Evolutionary conservation across 139 green algal genomes (phyloP).

Genomic region (Tetradesmus obliquus): DNA sequence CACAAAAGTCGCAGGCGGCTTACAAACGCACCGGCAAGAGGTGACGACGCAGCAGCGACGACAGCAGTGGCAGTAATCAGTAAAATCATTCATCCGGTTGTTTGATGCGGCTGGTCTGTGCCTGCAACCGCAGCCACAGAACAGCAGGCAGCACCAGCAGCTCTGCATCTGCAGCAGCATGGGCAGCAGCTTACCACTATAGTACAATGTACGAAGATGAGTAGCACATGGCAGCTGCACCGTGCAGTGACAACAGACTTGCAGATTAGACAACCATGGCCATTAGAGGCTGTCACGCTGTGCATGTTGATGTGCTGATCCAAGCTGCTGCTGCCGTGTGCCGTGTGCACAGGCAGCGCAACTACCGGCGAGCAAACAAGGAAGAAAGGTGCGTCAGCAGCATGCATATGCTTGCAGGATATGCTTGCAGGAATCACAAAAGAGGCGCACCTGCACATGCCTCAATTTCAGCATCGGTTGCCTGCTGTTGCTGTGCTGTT

Average conservation of each 20-base stretch:
- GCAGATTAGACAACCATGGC: too few species aligned
- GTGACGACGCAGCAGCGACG: background rate
- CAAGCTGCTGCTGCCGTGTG: background rate
- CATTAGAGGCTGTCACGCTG: too few species aligned
- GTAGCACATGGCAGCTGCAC: too few species aligned
- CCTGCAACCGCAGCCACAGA: background rate
- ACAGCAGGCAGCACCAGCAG: background rate
- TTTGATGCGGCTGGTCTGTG: too few species aligned
- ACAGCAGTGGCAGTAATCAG: background rate
- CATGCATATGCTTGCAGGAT: background rate
- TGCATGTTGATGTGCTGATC: background rate
- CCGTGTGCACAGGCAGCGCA: background rate
- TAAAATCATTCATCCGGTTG: too few species aligned
- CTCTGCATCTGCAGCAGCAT: background rate
- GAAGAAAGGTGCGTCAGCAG: background rate
- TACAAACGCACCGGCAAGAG: conserved; percentile 26
- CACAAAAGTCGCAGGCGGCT: background rate
- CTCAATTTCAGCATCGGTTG: too few species aligned
- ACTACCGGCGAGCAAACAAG: conserved; percentile 1
- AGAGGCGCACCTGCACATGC: too few species aligned
- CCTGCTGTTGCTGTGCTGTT: too few species aligned
- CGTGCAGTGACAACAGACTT: too few species aligned
- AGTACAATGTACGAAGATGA: too few species aligned
- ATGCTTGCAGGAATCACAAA: background rate
- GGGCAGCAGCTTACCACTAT: background rate